Conservation (phyloP, 257 asterid species). For the Solanum verrucosum region DNA sequence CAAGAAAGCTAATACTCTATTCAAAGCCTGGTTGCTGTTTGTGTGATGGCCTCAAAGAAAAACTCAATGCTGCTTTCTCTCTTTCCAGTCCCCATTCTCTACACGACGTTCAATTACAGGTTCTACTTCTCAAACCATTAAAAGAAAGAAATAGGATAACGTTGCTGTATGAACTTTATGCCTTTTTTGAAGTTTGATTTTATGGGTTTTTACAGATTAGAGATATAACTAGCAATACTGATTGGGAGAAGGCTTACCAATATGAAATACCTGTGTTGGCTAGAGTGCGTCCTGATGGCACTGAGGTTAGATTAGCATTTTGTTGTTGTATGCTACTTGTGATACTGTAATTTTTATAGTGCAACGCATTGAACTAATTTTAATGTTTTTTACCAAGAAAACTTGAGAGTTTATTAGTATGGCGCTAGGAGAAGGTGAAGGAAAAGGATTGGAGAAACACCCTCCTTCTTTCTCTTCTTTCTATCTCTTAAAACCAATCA, state of each 20-base stretch:
- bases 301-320: constrained; percentile 38
- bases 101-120: constrained; percentile 56
- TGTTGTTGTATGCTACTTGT: background rate
- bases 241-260: constrained; percentile 91
- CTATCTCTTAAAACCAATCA: background rate
- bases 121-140: background rate
- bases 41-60: constrained; percentile 99
- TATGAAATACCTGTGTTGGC: constrained; percentile 95
- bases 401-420: background rate
- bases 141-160: background rate
- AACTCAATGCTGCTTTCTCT: constrained; percentile 62
- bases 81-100: constrained; percentile 44
- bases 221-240: constrained; percentile 70
- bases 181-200: background rate
- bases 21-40: constrained; percentile 99
- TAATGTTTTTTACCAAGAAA: background rate
- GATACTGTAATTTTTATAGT: background rate
- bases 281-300: constrained; percentile 61
- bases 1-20: constrained; percentile 60
- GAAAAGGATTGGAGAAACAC: background rate
- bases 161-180: background rate
- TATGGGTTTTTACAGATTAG: constrained; percentile 34
- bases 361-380: background rate
- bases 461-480: background rate
- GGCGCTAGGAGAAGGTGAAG: background rate